Evolutionary conservation across 768 basidiomycete genomes (phyloP).

Genomic region (Tremella fuciformis): DNA sequence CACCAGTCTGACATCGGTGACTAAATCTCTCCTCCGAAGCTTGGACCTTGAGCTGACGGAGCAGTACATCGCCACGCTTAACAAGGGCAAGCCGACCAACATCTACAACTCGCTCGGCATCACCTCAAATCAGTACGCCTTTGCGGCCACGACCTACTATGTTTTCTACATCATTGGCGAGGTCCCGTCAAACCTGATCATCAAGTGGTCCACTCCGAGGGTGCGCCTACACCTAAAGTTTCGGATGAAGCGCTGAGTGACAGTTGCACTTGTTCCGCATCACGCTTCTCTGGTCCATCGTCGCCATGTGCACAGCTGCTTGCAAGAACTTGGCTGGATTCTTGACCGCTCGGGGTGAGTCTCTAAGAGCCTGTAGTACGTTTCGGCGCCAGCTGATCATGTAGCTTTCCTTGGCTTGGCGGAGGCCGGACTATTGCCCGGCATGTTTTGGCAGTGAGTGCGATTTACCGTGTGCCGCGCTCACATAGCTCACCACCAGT

Average conservation of each 20-base stretch:
- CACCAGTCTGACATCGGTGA: constrained; percentile 12
- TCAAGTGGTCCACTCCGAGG: constrained; percentile 38
- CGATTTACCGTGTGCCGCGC: too few species aligned
- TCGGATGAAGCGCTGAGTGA: neutral
- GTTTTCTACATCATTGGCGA: constrained; percentile 33
- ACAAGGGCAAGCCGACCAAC: constrained; percentile 22
- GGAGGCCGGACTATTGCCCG: constrained; percentile 34
- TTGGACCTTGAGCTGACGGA: neutral
- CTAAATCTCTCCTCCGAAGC: too few species aligned
- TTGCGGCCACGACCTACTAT: constrained; percentile 27
- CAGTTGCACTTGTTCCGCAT: constrained; percentile 27
- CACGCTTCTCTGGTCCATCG: constrained; percentile 20
- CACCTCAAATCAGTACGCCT: constrained; percentile 31
- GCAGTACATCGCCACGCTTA: constrained; percentile 31
- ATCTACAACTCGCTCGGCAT: constrained; percentile 35
- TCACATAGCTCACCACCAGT: constrained; percentile 3
- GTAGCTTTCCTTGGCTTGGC: constrained; percentile 24
- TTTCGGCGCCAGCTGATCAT: too few species aligned
- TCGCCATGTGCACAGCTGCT: constrained; percentile 18
- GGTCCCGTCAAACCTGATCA: constrained; percentile 32
- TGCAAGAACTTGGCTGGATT: constrained; percentile 19
- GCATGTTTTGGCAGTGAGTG: constrained; percentile 16
- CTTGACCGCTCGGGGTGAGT: constrained; percentile 13
- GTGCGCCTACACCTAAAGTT: neutral
- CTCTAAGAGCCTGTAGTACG: too few species aligned